phyloP scores from a whole-genome alignment of 139 green algal genomes.

The Chlorella sp. region DNA sequence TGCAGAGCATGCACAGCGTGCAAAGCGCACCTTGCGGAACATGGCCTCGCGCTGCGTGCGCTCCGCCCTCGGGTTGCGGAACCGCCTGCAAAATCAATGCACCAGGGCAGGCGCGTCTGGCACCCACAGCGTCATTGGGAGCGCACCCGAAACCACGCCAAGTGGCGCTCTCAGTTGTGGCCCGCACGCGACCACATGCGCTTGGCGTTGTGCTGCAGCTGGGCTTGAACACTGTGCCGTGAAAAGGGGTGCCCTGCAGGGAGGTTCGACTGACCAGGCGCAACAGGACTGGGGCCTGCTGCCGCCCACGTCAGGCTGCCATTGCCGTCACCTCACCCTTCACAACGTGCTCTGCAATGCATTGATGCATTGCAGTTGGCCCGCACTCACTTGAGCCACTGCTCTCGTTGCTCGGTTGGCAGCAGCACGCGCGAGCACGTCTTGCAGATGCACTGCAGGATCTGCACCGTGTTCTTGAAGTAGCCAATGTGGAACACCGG shows the following conservation, averaged over 20 bases:
- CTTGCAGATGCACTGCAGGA: conserved; percentile 99
- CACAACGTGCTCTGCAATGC: neutral
- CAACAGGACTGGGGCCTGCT: neutral
- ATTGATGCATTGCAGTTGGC: neutral
- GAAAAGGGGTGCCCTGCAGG: neutral
- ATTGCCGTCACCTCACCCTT: neutral
- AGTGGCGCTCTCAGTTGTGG: too few relatives aligned
- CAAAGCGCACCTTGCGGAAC: conserved; percentile 54
- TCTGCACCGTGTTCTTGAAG: conserved; percentile 83
- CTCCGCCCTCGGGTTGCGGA: conserved; percentile 71
- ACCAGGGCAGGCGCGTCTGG: too few relatives aligned
- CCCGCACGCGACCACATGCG: too few relatives aligned
- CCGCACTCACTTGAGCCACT: conserved; percentile 42
- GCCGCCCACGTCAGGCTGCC: neutral
- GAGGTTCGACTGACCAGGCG: neutral
- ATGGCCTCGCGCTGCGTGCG: conserved; percentile 57
- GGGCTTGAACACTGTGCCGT: too few relatives aligned
- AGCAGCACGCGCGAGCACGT: conserved; percentile 87
- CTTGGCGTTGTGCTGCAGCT: too few relatives aligned
- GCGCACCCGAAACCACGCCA: too few relatives aligned
- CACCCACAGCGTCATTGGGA: too few relatives aligned
- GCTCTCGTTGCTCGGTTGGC: conserved; percentile 56
- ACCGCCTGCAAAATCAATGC: conserved; percentile 42
- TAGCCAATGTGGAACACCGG: conserved; percentile 99
- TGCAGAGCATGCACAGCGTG: neutral